These are phyloP conservation scores for Biscogniauxia mediterranea DNA, from an alignment of 2,329 filamentous ascomycete genomes.

Conservation along the genomic window DNA sequence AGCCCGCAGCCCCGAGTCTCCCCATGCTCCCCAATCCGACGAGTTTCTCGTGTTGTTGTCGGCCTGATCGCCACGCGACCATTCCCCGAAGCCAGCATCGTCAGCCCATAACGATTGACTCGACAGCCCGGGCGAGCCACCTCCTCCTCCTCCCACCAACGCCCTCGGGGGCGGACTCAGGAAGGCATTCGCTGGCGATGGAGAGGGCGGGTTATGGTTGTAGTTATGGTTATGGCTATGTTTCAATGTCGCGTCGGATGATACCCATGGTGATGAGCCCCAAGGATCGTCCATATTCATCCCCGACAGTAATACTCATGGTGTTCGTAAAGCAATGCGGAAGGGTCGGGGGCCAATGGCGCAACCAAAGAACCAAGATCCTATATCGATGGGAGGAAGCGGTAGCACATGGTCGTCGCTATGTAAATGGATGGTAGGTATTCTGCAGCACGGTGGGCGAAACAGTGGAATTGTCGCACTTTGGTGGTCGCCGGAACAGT, in stretches of 20 bases:
- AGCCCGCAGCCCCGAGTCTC: conserved; percentile 27
- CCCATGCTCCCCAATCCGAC: conserved; percentile 34
- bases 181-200: conserved; percentile 33
- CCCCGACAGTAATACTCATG: conserved; percentile 30
- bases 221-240: conserved; percentile 15
- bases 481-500: conserved; percentile 11
- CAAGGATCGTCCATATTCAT: conserved; percentile 61
- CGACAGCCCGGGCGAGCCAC: conserved; percentile 30
- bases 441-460: conserved; percentile 9
- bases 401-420: conserved; percentile 6
- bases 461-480: conserved; percentile 8
- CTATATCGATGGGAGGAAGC: conserved; percentile 10
- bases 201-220: conserved; percentile 19
- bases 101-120: conserved; percentile 43
- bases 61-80: conserved; percentile 33
- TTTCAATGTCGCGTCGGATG: conserved; percentile 37
- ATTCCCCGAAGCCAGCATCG: conserved; percentile 39
- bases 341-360: conserved; percentile 3
- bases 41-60: conserved; percentile 19
- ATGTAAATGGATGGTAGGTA: conserved; percentile 5
- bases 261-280: conserved; percentile 57
- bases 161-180: conserved; percentile 43
- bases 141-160: conserved; percentile 37
- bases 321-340: conserved; percentile 18
- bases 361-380: background rate